phyloP scores from a whole-genome alignment of 148 eudicot genomes.

The Vaccinium myrtillus region DNA sequence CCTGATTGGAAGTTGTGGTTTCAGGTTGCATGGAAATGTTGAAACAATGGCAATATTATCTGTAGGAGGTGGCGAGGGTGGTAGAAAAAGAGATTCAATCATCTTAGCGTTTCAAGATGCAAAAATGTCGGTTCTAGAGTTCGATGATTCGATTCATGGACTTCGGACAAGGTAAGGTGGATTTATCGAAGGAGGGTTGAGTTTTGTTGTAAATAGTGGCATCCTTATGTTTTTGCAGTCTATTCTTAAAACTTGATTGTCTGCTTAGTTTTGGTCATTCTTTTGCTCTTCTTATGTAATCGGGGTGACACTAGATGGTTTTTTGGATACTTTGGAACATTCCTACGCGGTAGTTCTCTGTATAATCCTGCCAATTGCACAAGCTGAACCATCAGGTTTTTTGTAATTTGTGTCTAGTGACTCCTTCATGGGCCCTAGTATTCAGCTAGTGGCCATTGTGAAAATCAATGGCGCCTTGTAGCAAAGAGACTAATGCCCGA shows the following conservation, averaged over 20 bases:
- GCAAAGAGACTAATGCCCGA: neutral
- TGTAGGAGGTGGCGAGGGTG: conserved; percentile 52
- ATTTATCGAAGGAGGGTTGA: neutral
- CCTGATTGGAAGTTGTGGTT: conserved; percentile 9
- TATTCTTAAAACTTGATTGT: neutral
- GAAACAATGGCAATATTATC: conserved; percentile 74
- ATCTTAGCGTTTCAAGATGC: conserved; percentile 82
- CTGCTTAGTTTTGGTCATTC: neutral
- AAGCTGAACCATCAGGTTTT: neutral
- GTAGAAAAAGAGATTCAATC: conserved; percentile 87
- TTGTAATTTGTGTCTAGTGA: neutral
- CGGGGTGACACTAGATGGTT: neutral
- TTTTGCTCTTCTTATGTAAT: neutral
- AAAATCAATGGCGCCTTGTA: neutral
- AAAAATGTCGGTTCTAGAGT: conserved; percentile 81
- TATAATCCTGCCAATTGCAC: neutral
- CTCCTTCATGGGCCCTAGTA: neutral
- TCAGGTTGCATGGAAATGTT: conserved; percentile 95
- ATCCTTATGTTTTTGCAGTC: conserved; percentile 4
- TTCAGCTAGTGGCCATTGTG: neutral
- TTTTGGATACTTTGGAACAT: neutral
- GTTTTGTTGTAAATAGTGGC: neutral
- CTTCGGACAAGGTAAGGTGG: conserved; percentile 72
- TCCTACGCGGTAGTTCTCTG: neutral
- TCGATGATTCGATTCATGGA: conserved; percentile 83